A percentile compares a stretch with the other conserved stretches of the same genome.
Conservation (phyloP, 2,329 filamentous ascomycete species). For the Colletotrichum limetticola region DNA sequence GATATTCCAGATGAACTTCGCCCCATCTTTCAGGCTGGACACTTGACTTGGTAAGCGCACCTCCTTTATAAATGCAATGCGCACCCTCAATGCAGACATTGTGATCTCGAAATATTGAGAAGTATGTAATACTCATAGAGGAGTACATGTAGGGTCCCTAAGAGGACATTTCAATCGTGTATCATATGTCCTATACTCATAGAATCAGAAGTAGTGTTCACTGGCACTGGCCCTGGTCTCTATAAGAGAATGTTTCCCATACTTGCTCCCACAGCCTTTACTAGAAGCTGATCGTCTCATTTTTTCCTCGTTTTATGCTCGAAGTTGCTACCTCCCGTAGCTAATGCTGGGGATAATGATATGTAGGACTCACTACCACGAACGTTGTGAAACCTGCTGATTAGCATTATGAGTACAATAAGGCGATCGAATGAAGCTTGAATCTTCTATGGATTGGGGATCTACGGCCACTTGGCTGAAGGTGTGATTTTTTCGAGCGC, state of each 20-base stretch:
- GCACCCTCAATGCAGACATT: neutral
- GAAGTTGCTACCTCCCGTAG: too few relatives aligned
- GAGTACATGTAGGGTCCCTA: too few relatives aligned
- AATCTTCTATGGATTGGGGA: neutral
- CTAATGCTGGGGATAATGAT: neutral
- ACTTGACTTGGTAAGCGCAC: neutral
- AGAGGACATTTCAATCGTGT: neutral
- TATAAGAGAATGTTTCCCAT: neutral
- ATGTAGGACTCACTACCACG: neutral
- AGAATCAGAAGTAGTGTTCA: neutral
- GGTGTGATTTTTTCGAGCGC: neutral
- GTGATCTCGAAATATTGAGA: neutral
- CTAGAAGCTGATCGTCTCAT: neutral
- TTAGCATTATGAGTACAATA: too few relatives aligned
- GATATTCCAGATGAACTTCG: neutral
- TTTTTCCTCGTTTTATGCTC: too few relatives aligned
- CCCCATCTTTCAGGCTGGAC: neutral
- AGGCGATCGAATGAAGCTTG: too few relatives aligned
- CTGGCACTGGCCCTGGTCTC: neutral
- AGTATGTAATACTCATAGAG: neutral
- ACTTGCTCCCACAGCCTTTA: neutral
- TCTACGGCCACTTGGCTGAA: neutral
- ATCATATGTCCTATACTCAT: neutral
- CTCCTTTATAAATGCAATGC: neutral
- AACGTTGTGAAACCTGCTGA: neutral